phyloP scores from a whole-genome alignment of 495 filamentous ascomycete species.

The Haplographium delicatum region DNA sequence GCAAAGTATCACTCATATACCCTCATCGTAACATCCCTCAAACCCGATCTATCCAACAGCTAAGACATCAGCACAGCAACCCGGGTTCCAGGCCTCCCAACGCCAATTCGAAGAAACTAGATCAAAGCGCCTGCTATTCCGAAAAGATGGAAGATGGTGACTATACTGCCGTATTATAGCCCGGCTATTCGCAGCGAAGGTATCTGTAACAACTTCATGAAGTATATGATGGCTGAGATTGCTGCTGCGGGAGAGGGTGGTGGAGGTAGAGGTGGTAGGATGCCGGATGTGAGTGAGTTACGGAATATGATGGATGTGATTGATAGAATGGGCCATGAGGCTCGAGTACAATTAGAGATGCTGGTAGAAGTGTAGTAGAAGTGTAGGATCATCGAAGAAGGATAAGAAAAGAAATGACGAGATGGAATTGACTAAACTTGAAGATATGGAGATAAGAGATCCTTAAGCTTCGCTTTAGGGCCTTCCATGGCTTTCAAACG shows the following conservation, averaged over 20 bases:
- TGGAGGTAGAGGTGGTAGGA: constrained; percentile 33
- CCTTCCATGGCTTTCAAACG: too few relatives aligned
- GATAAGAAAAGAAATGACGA: too few relatives aligned
- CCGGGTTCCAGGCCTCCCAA: constrained; percentile 29
- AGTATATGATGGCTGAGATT: constrained; percentile 98
- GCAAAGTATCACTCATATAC: constrained; percentile 80
- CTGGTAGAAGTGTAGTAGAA: too few relatives aligned
- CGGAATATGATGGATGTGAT: constrained; percentile 24
- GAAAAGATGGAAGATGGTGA: constrained; percentile 86
- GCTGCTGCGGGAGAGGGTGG: constrained; percentile 23
- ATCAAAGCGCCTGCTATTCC: constrained; percentile 71
- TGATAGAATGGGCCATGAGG: constrained; percentile 4
- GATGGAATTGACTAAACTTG: too few relatives aligned
- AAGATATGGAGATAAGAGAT: too few relatives aligned
- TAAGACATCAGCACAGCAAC: constrained; percentile 62
- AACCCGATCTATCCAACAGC: constrained; percentile 73
- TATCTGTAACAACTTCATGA: constrained; percentile 91
- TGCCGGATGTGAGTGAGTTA: constrained; percentile 32
- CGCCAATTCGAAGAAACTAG: constrained; percentile 50
- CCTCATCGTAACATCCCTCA: constrained; percentile 67
- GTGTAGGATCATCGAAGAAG: too few relatives aligned
- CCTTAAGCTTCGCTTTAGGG: too few relatives aligned
- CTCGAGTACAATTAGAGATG: too few relatives aligned
- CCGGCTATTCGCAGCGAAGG: constrained; percentile 88
- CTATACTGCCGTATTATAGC: constrained; percentile 76